phyloP scores from a whole-genome alignment of 2,329 filamentous ascomycete species.

The Karstenula rhodostoma region DNA sequence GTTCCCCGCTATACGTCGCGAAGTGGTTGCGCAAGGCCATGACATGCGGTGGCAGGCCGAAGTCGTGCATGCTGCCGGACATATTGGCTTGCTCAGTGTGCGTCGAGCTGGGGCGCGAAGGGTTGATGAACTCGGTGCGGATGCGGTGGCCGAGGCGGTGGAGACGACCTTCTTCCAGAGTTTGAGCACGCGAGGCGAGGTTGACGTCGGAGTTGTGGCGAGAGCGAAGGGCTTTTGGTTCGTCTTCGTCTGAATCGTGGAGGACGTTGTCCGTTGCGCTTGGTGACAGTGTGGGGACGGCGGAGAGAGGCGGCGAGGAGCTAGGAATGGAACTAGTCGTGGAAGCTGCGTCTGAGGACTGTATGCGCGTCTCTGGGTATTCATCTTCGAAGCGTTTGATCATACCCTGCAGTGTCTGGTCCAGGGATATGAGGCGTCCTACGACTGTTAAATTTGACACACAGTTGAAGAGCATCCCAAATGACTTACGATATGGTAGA shows the following conservation, averaged over 20 bases:
- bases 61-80: conserved; percentile 46
- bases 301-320: conserved; percentile 39
- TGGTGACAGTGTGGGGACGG: conserved; percentile 41
- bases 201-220: conserved; percentile 73
- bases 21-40: conserved; percentile 69
- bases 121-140: conserved; percentile 67
- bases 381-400: conserved; percentile 97
- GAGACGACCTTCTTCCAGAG: conserved; percentile 74
- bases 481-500: conserved; percentile 76
- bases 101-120: conserved; percentile 36
- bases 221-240: conserved; percentile 57
- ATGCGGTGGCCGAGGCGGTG: conserved; percentile 73
- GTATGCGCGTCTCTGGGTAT: conserved; percentile 83
- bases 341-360: conserved; percentile 40
- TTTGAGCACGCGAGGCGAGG: conserved; percentile 69
- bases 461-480: neutral
- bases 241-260: conserved; percentile 54
- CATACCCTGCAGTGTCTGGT: conserved; percentile 86
- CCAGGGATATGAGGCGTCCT: conserved; percentile 84
- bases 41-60: conserved; percentile 52
- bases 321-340: conserved; percentile 42
- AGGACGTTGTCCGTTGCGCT: conserved; percentile 35
- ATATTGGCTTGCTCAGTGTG: conserved; percentile 33
- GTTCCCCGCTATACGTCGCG: conserved; percentile 68
- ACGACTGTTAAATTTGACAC: conserved; percentile 27